A percentile compares a stretch with the other conserved stretches of the same genome.
These are phyloP conservation scores for Tuber umbilicatum DNA, from an alignment of 495 filamentous ascomycete genomes.

Conservation along the genomic window DNA sequence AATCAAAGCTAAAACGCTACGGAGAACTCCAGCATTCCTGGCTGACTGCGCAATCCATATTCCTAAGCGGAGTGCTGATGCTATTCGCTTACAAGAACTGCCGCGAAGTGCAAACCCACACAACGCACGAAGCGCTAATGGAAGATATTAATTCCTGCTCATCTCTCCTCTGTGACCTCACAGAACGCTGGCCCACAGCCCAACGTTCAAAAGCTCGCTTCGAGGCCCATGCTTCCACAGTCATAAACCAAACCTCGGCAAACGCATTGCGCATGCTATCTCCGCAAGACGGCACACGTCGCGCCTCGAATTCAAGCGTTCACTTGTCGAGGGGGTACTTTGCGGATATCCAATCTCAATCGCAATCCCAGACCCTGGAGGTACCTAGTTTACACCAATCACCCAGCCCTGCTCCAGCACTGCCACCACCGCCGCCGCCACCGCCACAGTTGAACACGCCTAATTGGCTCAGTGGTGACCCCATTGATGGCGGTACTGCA, in stretches of 20 bases:
- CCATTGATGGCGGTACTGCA: neutral
- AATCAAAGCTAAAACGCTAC: conserved; percentile 27
- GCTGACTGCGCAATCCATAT: conserved; percentile 35
- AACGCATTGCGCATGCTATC: conserved; percentile 35
- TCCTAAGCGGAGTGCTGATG: conserved; percentile 32
- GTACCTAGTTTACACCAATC: conserved; percentile 29
- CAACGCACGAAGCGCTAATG: conserved; percentile 16
- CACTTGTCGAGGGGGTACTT: conserved; percentile 25
- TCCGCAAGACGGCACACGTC: conserved; percentile 30
- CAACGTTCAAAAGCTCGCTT: conserved; percentile 26
- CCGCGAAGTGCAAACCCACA: conserved; percentile 26
- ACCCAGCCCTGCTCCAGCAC: conserved; percentile 11
- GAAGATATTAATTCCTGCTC: conserved; percentile 37
- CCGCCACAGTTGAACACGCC: conserved; percentile 13
- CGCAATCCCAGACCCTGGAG: conserved; percentile 31
- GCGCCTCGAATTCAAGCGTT: conserved; percentile 22
- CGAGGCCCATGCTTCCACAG: conserved; percentile 21
- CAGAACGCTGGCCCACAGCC: conserved; percentile 31
- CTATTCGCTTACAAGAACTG: conserved; percentile 21
- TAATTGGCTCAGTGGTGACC: conserved; percentile 18
- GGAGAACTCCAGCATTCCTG: conserved; percentile 35
- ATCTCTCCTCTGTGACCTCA: conserved; percentile 24
- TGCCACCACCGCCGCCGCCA: conserved; percentile 5
- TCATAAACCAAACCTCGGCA: conserved; percentile 8
- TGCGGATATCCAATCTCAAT: conserved; percentile 10